These are phyloP conservation scores for Epichloe sp. DNA, from an alignment of 2,329 filamentous ascomycete species.

Conservation along the genomic window DNA sequence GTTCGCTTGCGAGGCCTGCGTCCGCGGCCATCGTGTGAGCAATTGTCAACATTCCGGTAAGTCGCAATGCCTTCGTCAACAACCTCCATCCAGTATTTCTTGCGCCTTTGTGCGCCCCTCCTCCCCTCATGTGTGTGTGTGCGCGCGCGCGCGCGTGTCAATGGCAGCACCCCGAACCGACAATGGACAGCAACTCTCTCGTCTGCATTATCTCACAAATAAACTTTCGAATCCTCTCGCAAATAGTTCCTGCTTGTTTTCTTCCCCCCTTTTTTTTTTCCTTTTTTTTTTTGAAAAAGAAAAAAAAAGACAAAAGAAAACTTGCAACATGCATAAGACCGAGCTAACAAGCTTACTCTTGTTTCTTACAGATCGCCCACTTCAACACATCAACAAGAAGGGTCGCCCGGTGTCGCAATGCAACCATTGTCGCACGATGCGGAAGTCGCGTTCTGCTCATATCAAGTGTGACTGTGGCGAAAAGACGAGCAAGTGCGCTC, in stretches of 20 bases:
- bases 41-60: slow-evolving; percentile 92
- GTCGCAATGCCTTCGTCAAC: slow-evolving; percentile 22
- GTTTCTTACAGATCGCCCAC: slow-evolving; percentile 56
- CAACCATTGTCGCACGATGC: slow-evolving; percentile 87
- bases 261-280: background rate
- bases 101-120: background rate
- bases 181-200: background rate
- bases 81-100: background rate
- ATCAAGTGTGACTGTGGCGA: slow-evolving; percentile 95
- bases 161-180: background rate
- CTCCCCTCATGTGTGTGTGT: background rate
- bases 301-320: no score
- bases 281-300: background rate
- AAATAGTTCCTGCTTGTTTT: background rate
- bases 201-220: background rate
- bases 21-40: slow-evolving; percentile 96
- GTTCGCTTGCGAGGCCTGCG: slow-evolving; percentile 95
- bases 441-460: slow-evolving; percentile 90
- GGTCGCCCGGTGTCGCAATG: slow-evolving; percentile 96
- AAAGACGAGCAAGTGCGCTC: slow-evolving; percentile 62
- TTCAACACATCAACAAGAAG: slow-evolving; percentile 95
- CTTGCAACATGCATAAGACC: background rate
- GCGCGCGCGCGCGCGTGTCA: no score
- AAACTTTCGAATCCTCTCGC: background rate
- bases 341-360: slow-evolving; percentile 1